Conservation (phyloP, 148 eudicot species). For the Salicornia ramosissima region DNA sequence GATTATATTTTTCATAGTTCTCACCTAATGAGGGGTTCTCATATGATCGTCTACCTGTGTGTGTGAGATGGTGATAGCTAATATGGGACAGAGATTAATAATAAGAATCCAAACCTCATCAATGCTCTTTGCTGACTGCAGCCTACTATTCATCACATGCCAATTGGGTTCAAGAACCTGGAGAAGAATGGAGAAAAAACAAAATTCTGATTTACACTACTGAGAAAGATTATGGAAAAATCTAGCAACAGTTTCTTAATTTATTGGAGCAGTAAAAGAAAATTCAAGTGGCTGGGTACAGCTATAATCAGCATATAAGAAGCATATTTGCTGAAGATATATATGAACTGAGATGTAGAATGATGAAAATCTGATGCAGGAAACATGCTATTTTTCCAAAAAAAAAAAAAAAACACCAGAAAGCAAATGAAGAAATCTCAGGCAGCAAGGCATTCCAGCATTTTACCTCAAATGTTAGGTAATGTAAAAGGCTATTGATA, state of each 20-base stretch:
- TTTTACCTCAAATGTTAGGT: slow-evolving; percentile 89
- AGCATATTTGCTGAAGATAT: background rate
- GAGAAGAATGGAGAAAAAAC: slow-evolving; percentile 16
- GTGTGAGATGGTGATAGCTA: too few relatives aligned
- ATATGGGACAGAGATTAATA: background rate
- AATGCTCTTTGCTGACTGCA: slow-evolving; percentile 88
- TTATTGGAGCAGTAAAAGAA: background rate
- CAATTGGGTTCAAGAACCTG: slow-evolving; percentile 99
- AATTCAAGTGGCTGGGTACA: background rate
- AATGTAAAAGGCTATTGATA: slow-evolving; percentile 83
- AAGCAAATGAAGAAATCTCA: background rate
- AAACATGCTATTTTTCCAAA: too few relatives aligned
- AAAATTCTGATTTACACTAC: background rate
- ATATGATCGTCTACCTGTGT: too few relatives aligned
- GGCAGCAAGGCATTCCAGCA: background rate
- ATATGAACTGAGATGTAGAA: background rate
- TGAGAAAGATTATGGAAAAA: background rate
- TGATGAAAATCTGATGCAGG: too few relatives aligned
- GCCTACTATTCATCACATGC: slow-evolving; percentile 85
- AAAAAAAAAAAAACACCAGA: too few relatives aligned
- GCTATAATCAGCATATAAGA: background rate
- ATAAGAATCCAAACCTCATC: slow-evolving; percentile 58
- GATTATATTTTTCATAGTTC: too few relatives aligned
- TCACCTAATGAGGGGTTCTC: too few relatives aligned
- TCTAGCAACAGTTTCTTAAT: background rate